Percentiles rank a stretch among this genome's conserved stretches.
Conservation (phyloP, 148 eudicot species). For the Vaccinium vitisidaea region DNA sequence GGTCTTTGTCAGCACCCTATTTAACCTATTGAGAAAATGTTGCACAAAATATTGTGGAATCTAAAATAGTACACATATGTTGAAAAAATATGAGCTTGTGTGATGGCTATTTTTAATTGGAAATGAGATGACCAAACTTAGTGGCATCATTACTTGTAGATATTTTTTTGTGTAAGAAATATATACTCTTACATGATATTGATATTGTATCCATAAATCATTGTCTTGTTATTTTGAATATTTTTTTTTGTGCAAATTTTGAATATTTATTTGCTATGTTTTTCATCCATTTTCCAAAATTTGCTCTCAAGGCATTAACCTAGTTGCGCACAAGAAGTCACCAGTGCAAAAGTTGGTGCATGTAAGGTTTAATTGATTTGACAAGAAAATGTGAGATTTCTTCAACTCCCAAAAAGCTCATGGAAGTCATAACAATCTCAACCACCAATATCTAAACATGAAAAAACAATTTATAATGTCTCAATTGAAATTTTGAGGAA, state of each 20-base stretch:
- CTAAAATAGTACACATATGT: too few species aligned
- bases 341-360: not conserved
- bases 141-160: not conserved
- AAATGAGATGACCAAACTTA: not conserved
- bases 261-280: not conserved
- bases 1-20: not conserved
- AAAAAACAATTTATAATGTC: not conserved
- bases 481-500: too few species aligned
- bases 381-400: not conserved
- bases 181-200: not conserved
- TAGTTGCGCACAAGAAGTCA: not conserved
- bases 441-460: constrained; percentile 3
- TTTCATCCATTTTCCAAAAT: too few species aligned
- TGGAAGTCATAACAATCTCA: constrained; percentile 6
- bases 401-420: constrained; percentile 1
- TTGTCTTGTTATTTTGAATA: too few species aligned
- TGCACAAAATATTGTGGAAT: not conserved
- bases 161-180: not conserved
- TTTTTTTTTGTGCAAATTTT: too few species aligned
- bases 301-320: too few species aligned
- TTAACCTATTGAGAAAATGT: not conserved
- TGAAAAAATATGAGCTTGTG: not conserved
- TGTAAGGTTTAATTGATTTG: not conserved
- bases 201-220: too few species aligned
- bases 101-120: not conserved